Base-by-base conservation (phyloP, 805 yeast genomes). In the Vanderwaltozyma tropicalis region DNA sequence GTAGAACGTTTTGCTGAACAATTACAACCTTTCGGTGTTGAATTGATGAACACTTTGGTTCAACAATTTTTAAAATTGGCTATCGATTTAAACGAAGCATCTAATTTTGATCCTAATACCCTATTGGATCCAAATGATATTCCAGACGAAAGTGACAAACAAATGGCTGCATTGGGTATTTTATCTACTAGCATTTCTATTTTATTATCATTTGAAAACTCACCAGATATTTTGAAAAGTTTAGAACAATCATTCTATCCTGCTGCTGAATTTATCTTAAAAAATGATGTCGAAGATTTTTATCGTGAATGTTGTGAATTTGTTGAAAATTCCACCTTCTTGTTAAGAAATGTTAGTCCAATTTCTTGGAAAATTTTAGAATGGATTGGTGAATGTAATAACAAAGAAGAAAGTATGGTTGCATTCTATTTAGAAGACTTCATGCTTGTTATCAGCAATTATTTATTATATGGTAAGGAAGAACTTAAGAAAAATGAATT, bases 1-100 rank as follows among this genome's bases (percentile, higher is more conserved):
- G 96, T 89, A 22, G 96, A 88, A 53, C 76, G 74, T 41, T 92
- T 81, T 60, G 72, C 94, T 5, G 83, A 79, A 46, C 94, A 89
- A 59, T 68, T 89, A 48, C 92, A 87, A 43, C 97, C 98, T 14
- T 89, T 84, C 58, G 89, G 94, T 28, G 67, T 76, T n/a, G 80
- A 80, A 41, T 61, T 82, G 39, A 74, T 76, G 55, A 61, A 53
- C 55, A 72, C 77, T 52, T 63, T 81, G 48, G 78, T 79, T 13
- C 75, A 76, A 35, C 96, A 89, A 54, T 85, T 88, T 52, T 52
- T 83, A 51, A 68, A 71, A 45, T 56, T 85, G 20, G 81, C 88
- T 2, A 63, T 67, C 34, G 96, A 88, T 36, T 59, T 84, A 24
- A 62, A 74, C 38, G 94, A 81, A 20, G 76, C 78, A 1, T 57